Conservation (phyloP, 352 stramenopile species). For the Phytopythium boreale region DNA sequence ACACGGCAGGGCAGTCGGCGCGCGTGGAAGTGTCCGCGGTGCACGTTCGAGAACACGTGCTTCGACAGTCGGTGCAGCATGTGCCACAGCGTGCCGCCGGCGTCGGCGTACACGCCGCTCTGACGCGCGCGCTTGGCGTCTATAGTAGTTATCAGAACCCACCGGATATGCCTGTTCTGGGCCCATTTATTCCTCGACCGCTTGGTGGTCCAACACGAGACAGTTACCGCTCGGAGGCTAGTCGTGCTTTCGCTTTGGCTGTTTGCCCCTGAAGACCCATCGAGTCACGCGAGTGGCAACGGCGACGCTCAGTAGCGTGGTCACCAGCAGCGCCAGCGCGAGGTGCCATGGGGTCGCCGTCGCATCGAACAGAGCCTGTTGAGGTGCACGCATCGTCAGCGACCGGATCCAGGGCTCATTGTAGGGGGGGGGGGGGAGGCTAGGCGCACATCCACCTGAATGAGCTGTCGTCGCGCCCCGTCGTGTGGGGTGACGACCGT, state of each 20-base stretch:
- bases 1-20: slow-evolving; percentile 28
- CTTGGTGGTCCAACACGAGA: background rate
- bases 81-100: slow-evolving; percentile 37
- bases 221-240: background rate
- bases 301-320: background rate
- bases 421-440: background rate
- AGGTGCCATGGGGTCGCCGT: background rate
- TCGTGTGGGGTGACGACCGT: slow-evolving; percentile 30
- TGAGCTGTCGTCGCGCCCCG: slow-evolving; percentile 11
- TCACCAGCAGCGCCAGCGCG: background rate
- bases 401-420: background rate
- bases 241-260: background rate
- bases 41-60: slow-evolving; percentile 76
- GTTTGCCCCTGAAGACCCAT: background rate
- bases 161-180: background rate
- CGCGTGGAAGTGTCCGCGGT: slow-evolving; percentile 56
- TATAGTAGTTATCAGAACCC: slow-evolving; percentile 1
- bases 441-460: slow-evolving; percentile 18
- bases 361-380: background rate
- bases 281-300: background rate
- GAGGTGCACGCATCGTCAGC: background rate
- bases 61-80: slow-evolving; percentile 70
- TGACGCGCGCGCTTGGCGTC: background rate
- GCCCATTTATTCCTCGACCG: slow-evolving; percentile 1
- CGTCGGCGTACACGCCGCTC: slow-evolving; percentile 18